Evolutionary conservation across 495 filamentous ascomycete genomes (phyloP).

Genomic region (Lentithecium fluviatile): DNA sequence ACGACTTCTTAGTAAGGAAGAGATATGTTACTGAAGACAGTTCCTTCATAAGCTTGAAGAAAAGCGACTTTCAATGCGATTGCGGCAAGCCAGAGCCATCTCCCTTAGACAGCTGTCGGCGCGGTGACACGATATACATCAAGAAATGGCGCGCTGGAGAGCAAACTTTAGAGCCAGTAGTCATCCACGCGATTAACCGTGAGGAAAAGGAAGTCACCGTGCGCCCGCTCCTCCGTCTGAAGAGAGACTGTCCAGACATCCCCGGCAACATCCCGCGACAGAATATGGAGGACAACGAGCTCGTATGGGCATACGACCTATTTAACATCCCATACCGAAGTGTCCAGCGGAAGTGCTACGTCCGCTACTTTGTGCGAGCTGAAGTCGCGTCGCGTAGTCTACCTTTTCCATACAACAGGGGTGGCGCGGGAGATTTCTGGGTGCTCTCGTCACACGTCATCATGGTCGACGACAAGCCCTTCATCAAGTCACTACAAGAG

Average conservation of each 20-base stretch:
- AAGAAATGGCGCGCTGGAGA: not conserved
- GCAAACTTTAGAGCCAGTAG: constrained; percentile 53
- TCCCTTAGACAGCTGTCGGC: constrained; percentile 32
- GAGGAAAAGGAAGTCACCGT: constrained; percentile 45
- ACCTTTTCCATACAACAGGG: constrained; percentile 60
- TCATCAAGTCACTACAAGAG: not conserved
- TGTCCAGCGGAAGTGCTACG: constrained; percentile 56
- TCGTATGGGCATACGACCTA: constrained; percentile 57
- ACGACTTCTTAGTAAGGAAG: constrained; percentile 65
- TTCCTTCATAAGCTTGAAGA: constrained; percentile 55
- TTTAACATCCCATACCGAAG: constrained; percentile 42
- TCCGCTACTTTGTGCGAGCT: constrained; percentile 52
- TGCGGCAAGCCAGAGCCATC: constrained; percentile 29
- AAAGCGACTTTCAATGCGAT: constrained; percentile 45
- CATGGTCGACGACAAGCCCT: not conserved
- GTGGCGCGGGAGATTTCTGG: constrained; percentile 63
- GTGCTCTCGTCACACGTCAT: constrained; percentile 37
- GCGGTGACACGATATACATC: constrained; percentile 58
- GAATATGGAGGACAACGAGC: constrained; percentile 57
- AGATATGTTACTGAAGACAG: constrained; percentile 56
- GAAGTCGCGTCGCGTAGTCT: constrained; percentile 45
- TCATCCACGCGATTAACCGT: constrained; percentile 50
- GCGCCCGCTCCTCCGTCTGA: constrained; percentile 49
- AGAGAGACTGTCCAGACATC: constrained; percentile 42
- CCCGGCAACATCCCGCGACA: constrained; percentile 16